A percentile compares a stretch with the other conserved stretches of the same genome.
phyloP scores from a whole-genome alignment of 257 asterid species.

The Thymus quinquecostatus region DNA sequence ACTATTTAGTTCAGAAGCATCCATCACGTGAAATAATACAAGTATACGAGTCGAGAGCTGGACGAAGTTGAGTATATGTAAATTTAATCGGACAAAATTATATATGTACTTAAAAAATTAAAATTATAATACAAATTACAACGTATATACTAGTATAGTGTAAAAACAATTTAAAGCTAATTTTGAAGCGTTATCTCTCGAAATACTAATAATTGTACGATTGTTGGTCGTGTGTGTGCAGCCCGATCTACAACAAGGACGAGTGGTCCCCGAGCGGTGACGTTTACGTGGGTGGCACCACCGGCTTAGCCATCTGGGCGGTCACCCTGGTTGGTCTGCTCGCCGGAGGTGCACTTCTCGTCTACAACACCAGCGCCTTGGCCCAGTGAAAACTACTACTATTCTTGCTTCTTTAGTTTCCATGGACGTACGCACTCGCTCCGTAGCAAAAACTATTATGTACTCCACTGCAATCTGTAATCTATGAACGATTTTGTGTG shows the following conservation, averaged over 20 bases:
- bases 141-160: no score
- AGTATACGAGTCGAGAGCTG: no score
- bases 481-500: not conserved
- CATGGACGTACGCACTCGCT: not conserved
- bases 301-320: conserved; percentile 96
- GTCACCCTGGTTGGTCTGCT: conserved; percentile 72
- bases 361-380: conserved; percentile 96
- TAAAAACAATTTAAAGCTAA: not conserved
- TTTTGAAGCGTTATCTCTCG: no score
- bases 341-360: conserved; percentile 96
- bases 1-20: no score
- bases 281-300: conserved; percentile 84
- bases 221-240: conserved; percentile 29
- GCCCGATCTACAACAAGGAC: conserved; percentile 71
- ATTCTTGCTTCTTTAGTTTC: conserved; percentile 2
- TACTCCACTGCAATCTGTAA: conserved; percentile 10
- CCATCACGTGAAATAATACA: no score
- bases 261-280: conserved; percentile 94
- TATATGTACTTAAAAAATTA: no score
- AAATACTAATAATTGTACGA: no score
- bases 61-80: no score
- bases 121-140: no score
- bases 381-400: conserved; percentile 49
- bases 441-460: not conserved
- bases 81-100: no score